A percentile compares a stretch with the other conserved stretches of the same genome.
These are phyloP conservation scores for Haplosporangium sp. DNA, from an alignment of 371 early-diverging fungal species.

Conservation along the genomic window DNA sequence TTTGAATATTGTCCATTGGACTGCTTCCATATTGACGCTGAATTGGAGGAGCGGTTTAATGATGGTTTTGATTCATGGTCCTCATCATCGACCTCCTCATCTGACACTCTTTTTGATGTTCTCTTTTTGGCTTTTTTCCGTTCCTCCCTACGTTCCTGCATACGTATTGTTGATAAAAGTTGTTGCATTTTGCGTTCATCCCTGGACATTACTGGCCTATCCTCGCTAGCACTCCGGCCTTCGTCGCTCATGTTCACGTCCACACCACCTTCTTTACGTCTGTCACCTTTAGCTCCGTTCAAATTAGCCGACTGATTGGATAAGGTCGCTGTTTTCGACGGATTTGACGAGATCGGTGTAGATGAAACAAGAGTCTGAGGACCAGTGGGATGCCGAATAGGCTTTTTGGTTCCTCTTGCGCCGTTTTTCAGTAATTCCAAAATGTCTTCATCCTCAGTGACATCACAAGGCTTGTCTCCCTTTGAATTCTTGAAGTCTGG, in stretches of 20 bases:
- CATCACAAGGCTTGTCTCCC: slow-evolving; percentile 67
- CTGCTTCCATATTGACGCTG: slow-evolving; percentile 26
- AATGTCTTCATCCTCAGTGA: slow-evolving; percentile 61
- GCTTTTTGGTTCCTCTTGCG: slow-evolving; percentile 60
- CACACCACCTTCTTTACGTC: slow-evolving; percentile 55
- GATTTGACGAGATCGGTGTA: slow-evolving; percentile 7
- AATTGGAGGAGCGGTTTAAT: neutral
- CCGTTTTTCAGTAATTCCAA: slow-evolving; percentile 51
- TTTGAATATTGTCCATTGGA: slow-evolving; percentile 15
- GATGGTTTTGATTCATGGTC: slow-evolving; percentile 8
- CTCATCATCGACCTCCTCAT: slow-evolving; percentile 57
- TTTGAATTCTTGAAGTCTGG: slow-evolving; percentile 62
- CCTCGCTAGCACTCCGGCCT: slow-evolving; percentile 33
- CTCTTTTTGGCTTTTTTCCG: slow-evolving; percentile 44
- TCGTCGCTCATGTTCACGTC: slow-evolving; percentile 38
- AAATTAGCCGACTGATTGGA: slow-evolving; percentile 16
- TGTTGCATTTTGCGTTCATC: slow-evolving; percentile 81
- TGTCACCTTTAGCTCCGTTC: neutral
- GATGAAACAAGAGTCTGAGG: slow-evolving; percentile 25
- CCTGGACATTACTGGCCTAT: slow-evolving; percentile 59
- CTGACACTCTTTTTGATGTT: slow-evolving; percentile 25
- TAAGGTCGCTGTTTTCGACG: slow-evolving; percentile 14
- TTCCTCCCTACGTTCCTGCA: slow-evolving; percentile 59
- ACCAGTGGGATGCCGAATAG: slow-evolving; percentile 52
- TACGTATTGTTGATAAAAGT: slow-evolving; percentile 65